These are phyloP conservation scores for Geoglossum cookeanum DNA, from an alignment of 2,329 filamentous ascomycete genomes.

Conservation along the genomic window DNA sequence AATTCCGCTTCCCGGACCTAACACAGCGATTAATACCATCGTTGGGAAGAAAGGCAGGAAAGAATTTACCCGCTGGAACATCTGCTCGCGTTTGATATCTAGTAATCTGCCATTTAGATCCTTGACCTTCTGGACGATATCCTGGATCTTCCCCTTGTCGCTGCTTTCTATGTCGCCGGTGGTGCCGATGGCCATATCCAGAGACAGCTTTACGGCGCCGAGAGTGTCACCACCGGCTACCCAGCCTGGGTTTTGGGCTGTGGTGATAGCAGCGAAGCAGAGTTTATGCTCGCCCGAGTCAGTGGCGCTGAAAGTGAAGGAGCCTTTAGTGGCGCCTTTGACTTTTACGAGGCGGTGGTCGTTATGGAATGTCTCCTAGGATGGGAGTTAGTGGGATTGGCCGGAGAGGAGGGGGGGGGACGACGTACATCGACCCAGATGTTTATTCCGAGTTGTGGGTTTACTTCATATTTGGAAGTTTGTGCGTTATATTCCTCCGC, in stretches of 20 bases:
- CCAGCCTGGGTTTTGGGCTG: constrained; percentile 51
- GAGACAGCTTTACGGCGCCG: constrained; percentile 62
- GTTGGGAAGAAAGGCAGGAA: background rate
- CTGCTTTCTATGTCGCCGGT: constrained; percentile 83
- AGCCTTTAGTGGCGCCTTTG: constrained; percentile 53
- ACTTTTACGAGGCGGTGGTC: constrained; percentile 91
- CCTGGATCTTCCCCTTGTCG: constrained; percentile 83
- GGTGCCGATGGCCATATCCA: constrained; percentile 89
- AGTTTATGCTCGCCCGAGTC: constrained; percentile 91
- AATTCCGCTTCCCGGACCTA: constrained; percentile 96
- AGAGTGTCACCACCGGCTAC: constrained; percentile 43
- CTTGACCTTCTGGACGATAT: constrained; percentile 72
- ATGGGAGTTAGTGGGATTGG: background rate
- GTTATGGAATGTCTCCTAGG: constrained; percentile 80
- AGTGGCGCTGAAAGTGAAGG: constrained; percentile 89
- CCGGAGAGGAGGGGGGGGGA: constrained; percentile 6
- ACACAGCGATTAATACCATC: background rate
- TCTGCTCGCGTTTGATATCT: constrained; percentile 84
- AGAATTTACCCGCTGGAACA: constrained; percentile 65
- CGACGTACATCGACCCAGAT: constrained; percentile 65
- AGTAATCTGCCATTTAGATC: constrained; percentile 74
- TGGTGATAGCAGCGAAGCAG: constrained; percentile 77
- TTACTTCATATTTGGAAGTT: constrained; percentile 46
- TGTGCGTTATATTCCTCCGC: constrained; percentile 69
- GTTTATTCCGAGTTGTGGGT: constrained; percentile 61